A percentile compares a stretch with the other conserved stretches of the same genome.
Conservation (phyloP, 768 basidiomycete species). For the Crucibulum laeve region DNA sequence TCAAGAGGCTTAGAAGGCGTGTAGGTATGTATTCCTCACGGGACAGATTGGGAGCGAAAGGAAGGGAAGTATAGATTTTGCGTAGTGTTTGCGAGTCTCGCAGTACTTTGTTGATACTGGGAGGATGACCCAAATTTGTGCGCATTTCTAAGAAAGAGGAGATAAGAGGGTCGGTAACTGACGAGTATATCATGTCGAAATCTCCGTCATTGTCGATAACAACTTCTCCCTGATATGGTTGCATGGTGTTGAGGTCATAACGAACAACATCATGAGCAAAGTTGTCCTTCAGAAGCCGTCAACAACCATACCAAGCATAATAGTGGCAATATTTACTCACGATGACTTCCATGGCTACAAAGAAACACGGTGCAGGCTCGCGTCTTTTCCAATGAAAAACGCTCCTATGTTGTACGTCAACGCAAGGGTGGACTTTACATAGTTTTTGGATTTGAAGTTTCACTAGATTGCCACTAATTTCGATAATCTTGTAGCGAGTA, state of each 20-base stretch:
- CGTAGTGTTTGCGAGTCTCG: conserved; percentile 54
- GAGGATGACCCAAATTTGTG: conserved; percentile 48
- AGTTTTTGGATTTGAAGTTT: conserved; percentile 67
- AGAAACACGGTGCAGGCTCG: conserved; percentile 84
- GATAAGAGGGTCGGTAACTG: conserved; percentile 82
- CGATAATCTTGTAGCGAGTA: conserved; percentile 90
- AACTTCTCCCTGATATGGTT: conserved; percentile 82
- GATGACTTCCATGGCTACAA: conserved; percentile 93
- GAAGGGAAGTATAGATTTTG: conserved; percentile 62
- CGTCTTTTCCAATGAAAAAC: conserved; percentile 80
- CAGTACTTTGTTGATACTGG: conserved; percentile 53
- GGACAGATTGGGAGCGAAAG: conserved; percentile 89
- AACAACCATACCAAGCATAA: not conserved
- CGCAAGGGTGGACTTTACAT: conserved; percentile 59
- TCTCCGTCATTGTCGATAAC: conserved; percentile 77
- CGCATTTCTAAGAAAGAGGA: conserved; percentile 72
- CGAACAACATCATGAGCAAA: conserved; percentile 95
- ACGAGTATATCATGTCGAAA: conserved; percentile 78
- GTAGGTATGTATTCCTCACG: conserved; percentile 90
- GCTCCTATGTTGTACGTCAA: conserved; percentile 67
- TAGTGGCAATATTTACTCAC: conserved; percentile 41
- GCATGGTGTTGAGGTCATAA: conserved; percentile 74
- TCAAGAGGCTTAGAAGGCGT: conserved; percentile 79
- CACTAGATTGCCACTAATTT: conserved; percentile 83
- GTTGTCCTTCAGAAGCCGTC: conserved; percentile 63